A percentile compares a stretch with the other conserved stretches of the same genome.
phyloP scores from a whole-genome alignment of 2,329 filamentous ascomycete species.

The Talaromyces sp. region DNA sequence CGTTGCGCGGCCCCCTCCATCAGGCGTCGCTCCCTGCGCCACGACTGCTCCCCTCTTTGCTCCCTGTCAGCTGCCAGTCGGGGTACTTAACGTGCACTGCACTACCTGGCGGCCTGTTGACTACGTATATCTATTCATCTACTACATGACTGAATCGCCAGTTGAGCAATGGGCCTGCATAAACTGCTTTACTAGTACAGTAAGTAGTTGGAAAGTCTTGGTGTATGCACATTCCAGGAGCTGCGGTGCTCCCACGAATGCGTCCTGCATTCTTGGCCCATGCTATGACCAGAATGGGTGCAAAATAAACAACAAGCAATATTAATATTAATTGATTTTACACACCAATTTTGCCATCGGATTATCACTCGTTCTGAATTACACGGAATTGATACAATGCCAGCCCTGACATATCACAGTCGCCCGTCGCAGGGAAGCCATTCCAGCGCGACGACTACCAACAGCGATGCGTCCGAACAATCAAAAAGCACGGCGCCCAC shows the following conservation, averaged over 20 bases:
- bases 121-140: neutral
- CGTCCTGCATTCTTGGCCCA: neutral
- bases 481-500: slow-evolving; percentile 38
- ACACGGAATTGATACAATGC: neutral
- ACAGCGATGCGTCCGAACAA: slow-evolving; percentile 31
- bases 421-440: slow-evolving; percentile 23
- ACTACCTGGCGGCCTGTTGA: too few species aligned
- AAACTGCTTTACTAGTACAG: neutral
- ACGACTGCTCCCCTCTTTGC: neutral
- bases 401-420: slow-evolving; percentile 22
- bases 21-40: slow-evolving; percentile 1
- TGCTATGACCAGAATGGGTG: neutral
- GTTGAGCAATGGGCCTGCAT: neutral
- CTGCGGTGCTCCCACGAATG: neutral
- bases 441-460: slow-evolving; percentile 33
- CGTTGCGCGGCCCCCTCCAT: slow-evolving; percentile 1
- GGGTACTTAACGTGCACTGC: neutral
- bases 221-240: neutral
- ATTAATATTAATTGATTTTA: neutral
- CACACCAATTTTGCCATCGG: too few species aligned
- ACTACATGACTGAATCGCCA: neutral
- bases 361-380: neutral
- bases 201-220: too few species aligned
- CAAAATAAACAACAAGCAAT: neutral
- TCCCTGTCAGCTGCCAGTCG: neutral